Base-by-base conservation (phyloP, 495 filamentous ascomycete species). In the Podospora pseudopauciseta region DNA sequence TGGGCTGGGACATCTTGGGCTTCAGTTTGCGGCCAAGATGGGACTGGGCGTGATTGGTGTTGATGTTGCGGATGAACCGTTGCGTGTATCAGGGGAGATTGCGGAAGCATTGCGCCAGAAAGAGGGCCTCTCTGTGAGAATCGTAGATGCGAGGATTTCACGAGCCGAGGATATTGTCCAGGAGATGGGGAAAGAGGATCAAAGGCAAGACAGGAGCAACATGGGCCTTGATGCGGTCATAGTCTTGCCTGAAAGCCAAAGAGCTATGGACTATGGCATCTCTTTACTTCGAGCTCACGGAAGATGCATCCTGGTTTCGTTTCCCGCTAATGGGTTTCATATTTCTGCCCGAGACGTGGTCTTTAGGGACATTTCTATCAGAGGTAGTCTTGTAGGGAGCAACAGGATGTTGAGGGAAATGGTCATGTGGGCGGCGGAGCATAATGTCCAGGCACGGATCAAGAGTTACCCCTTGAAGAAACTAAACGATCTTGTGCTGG, bases 1-100 rank as follows among this genome's bases (percentile, higher is more conserved):
- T 16, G 86, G 85, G 13, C 76, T 88, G 2, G 86, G 86, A 9
- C 85, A 88, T 75, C 64, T 87, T 32, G 85, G 85, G 3, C 82
- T 88, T 59, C 81, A 86, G 73, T 82, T 86, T 60, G 85, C 84
- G 16, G 70, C 74, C n/a, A 79, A 80, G 58, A 83, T 85, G 81
- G 86, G 86, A 7, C 82, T 80, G 68, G 78, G 81, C 27, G 86
- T 87, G 0, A 76, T 87, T 9, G 86, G 85, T 2, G 76, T 87
- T 30, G 74, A 76, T 34, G 66, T 68, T 54, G 62, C 66, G 26
- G 72, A 74, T 57, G 66, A 20, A 3, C 72, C 72, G 32, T 63
- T 76, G 56, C 7, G 39, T 11, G 28, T 76, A 30, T 70, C 74
- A 5, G 64, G 64, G 34, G 28, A 23, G 15, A 16, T 72, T 4